A percentile compares a stretch with the other conserved stretches of the same genome.
Conservation (phyloP, 805 yeast genomes). For the Torulaspora microellipsoides region DNA sequence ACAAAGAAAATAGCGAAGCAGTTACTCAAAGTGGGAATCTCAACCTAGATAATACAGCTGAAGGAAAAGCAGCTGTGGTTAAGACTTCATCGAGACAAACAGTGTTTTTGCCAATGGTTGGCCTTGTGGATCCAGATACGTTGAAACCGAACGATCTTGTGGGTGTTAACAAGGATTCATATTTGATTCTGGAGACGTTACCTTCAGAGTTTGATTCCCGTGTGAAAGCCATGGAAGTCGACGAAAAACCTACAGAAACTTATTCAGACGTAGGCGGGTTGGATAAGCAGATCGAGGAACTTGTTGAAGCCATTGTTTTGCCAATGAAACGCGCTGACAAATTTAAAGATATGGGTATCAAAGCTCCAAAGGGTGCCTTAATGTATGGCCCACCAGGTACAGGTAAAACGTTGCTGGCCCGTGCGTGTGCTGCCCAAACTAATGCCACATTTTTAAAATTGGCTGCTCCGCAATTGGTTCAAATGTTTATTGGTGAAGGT, state of each 20-base stretch:
- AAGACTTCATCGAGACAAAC: slow-evolving; percentile 98
- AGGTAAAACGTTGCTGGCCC: slow-evolving; percentile 93
- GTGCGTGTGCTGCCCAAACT: slow-evolving; percentile 99
- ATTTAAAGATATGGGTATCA: slow-evolving; percentile 88
- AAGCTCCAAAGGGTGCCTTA: slow-evolving; percentile 96
- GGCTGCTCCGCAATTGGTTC: slow-evolving; percentile 97
- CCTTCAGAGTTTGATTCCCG: slow-evolving; percentile 97
- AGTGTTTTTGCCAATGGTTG: slow-evolving; percentile 91
- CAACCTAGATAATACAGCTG: slow-evolving; percentile 84
- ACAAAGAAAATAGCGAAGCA: slow-evolving; percentile 49
- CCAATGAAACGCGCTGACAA: slow-evolving; percentile 99
- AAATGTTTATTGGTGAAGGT: slow-evolving; percentile 98
- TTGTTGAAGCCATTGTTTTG: slow-evolving; percentile 95
- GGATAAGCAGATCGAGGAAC: slow-evolving; percentile 96
- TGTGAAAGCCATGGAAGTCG: slow-evolving; percentile 99
- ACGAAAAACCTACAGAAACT: slow-evolving; percentile 96
- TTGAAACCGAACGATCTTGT: slow-evolving; percentile 96
- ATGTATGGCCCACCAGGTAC: slow-evolving; percentile 99
- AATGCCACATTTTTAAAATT: slow-evolving; percentile 94
- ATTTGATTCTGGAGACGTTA: slow-evolving; percentile 83
- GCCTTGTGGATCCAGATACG: slow-evolving; percentile 86
- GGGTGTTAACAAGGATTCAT: slow-evolving; percentile 97
- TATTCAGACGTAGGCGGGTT: slow-evolving; percentile 97
- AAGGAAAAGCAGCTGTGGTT: slow-evolving; percentile 96
- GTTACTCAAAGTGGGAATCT: slow-evolving; percentile 91